Base-by-base conservation (phyloP, 2,329 filamentous ascomycete species). In the Blastomyces percursus region DNA sequence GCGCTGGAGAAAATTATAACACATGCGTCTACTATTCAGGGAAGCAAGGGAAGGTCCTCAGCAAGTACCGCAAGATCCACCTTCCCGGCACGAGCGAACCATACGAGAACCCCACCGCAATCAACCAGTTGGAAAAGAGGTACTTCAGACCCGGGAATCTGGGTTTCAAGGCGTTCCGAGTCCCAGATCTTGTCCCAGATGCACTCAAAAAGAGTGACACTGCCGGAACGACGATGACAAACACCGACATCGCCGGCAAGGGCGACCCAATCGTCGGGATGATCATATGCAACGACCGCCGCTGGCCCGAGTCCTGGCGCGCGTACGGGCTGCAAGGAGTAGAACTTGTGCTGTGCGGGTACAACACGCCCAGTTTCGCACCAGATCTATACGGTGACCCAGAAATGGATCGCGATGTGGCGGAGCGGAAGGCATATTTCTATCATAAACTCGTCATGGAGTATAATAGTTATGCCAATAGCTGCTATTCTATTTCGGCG, bases 251-350 rank as follows among this genome's bases (percentile, higher is more conserved):
- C 11, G 14, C 24, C 5, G 59, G 46, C 2, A 60, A 50, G 27
- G 46, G 59, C 5, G 46, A 60, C 27, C 30, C 46, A 14, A 60
- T 52, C n/a, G 11, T 52, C n/a, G 44, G 44, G 16, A 60, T 60
- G 58, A 60, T 60, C n/a, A 60, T 60, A 5, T 60, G 58, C 42
- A 60, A 60, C 8, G 58, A 60, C 21, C 38, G 58, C 16, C 44
- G 44, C 58, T 60, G 44, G 42, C 58, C 44, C 16, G 44, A 51
- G 32, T 32, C 58, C 58, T 50, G 44, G 58, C 30, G 46, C 7
- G 27, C 35, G 21, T 52, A 42, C 19, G 59, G 30, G 24, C 27
- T 60, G 11, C 46, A 60, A 30, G 58, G 44, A 11, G 58, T 51
- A 8, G 46, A 60, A 21, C 30, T 60, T 24, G 42, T 52, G 21